Conservation (phyloP, 2,329 filamentous ascomycete species). For the Phialophora expanda region DNA sequence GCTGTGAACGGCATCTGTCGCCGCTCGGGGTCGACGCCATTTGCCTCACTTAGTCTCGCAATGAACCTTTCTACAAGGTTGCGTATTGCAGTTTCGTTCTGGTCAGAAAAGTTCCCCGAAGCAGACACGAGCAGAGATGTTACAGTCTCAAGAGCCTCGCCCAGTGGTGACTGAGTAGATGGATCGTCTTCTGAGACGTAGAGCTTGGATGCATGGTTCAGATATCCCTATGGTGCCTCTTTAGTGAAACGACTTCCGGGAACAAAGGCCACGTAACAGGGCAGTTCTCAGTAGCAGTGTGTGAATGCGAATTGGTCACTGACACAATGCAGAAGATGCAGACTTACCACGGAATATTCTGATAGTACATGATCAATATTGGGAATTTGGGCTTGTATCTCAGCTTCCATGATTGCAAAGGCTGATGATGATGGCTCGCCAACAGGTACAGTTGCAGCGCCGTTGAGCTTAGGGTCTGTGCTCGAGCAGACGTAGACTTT, state of each 20-base stretch:
- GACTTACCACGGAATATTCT: conserved; percentile 76
- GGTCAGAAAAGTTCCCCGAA: conserved; percentile 76
- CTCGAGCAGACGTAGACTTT: neutral
- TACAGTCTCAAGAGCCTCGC: conserved; percentile 81
- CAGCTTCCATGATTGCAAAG: conserved; percentile 71
- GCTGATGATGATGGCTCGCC: neutral
- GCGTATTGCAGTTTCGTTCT: conserved; percentile 77
- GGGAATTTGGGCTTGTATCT: conserved; percentile 82
- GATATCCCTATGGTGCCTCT: conserved; percentile 66
- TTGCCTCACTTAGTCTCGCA: conserved; percentile 74
- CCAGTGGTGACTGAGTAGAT: conserved; percentile 73
- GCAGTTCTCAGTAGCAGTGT: neutral
- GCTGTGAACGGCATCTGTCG: conserved; percentile 75
- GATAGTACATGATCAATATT: conserved; percentile 87
- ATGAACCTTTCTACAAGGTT: conserved; percentile 90
- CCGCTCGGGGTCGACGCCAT: conserved; percentile 70
- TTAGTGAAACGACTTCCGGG: neutral
- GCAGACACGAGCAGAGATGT: conserved; percentile 91
- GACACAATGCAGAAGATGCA: neutral
- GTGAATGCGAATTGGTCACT: neutral
- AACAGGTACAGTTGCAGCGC: neutral
- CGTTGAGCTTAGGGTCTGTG: neutral
- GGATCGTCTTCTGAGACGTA: conserved; percentile 76
- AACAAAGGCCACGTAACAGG: neutral
- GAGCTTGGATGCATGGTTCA: conserved; percentile 87